Base-by-base conservation (phyloP, 768 basidiomycete species). In the Leccinum subtestaceum region DNA sequence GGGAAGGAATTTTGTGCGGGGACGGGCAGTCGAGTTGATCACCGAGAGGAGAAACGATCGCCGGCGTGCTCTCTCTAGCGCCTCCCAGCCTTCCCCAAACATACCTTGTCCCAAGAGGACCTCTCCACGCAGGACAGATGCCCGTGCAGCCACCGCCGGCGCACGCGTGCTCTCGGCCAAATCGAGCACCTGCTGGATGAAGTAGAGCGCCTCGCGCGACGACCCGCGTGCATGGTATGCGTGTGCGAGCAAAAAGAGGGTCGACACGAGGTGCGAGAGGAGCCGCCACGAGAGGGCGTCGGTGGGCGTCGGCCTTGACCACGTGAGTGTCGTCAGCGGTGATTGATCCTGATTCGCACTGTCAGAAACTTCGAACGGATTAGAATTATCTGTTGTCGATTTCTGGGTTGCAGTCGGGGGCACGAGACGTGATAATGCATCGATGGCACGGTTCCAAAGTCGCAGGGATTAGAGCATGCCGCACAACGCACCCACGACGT, bases 1-100 rank as follows among this genome's bases (percentile, higher is more conserved):
- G 5, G 76, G 73, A 34, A 73, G 66, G 7, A 45, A 25, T 45
- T 74, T 75, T 54, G 84, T 77, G 9, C 87, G 82, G 0, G 91
- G 90, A 32, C 91, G 85, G 4, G 88, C 77, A 2, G 87, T 91
- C 5, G 91, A 91, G 67, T 92, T 88, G 68, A 95, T 89, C 8
- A 94, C 88, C 9, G 85, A 86, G 38, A 95, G 81, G 12, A 95
- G 81, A 76, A 95, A 93, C 1, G 89, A 91, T 13, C 85, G 84
- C 43, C 89, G 85, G 60, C 88, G 86, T 12, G 85, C 87, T 61
- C 75, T 74, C 21, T 76, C 73, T 13, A 96, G 76, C 21, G 76
- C 79, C 19, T 76, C 78, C 15, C 80, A 76, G 2, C 86, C 89
- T 23, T 84, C 83, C 6, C 82, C 78, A 4, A 88, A 65, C 40